Conservation (phyloP, 1,284 basidiomycete genomes). For the Ceratobasidium sp. region DNA sequence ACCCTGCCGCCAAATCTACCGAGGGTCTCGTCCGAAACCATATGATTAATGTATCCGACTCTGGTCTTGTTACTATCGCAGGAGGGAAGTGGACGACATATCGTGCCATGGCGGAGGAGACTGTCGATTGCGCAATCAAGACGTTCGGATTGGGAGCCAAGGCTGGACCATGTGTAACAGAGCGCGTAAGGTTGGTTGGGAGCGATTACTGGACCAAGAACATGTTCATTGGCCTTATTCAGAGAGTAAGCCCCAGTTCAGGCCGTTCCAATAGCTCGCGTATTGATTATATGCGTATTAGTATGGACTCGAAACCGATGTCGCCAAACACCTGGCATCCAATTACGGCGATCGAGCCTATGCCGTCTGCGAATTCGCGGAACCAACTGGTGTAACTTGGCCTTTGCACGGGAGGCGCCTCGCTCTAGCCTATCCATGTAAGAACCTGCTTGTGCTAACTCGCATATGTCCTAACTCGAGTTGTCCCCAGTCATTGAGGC, state of each 20-base stretch:
- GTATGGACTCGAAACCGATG: conserved; percentile 91
- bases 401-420: conserved; percentile 88
- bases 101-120: conserved; percentile 95
- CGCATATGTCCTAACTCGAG: conserved; percentile 18
- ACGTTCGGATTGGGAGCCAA: conserved; percentile 75
- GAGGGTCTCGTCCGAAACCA: conserved; percentile 94
- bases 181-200: conserved; percentile 87
- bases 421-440: conserved; percentile 82
- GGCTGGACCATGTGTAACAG: conserved; percentile 80
- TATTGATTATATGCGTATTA: conserved; percentile 54
- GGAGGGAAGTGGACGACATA: conserved; percentile 99
- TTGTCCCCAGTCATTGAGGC: conserved; percentile 81
- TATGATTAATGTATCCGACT: conserved; percentile 87
- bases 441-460: conserved; percentile 50
- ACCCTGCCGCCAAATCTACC: conserved; percentile 84
- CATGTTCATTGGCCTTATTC: conserved; percentile 97
- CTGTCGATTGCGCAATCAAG: conserved; percentile 89
- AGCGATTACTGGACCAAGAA: conserved; percentile 94
- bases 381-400: conserved; percentile 84
- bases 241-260: conserved; percentile 69
- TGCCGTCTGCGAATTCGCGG: conserved; percentile 88
- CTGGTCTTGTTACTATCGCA: conserved; percentile 92
- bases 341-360: conserved; percentile 97
- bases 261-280: not conserved
- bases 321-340: conserved; percentile 93